Evolutionary conservation across 2,329 filamentous ascomycete species (phyloP).

Genomic region (Hymenoscyphus fructigenus): DNA sequence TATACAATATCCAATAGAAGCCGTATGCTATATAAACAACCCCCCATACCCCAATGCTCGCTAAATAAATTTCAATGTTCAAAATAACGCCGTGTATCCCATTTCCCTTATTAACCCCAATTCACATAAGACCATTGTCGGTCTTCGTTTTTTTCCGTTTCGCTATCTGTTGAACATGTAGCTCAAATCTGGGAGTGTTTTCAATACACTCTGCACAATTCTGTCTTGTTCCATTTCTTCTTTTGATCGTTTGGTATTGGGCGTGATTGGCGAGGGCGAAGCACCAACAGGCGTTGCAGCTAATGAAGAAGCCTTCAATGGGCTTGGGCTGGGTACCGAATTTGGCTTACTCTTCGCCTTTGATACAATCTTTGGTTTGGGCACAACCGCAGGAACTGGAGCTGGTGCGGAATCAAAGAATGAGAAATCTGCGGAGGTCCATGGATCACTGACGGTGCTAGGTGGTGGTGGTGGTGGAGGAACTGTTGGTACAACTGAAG

Average conservation of each 20-base stretch:
- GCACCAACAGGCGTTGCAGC: too few species aligned
- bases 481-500: not conserved
- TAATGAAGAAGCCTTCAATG: not conserved
- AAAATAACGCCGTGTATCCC: not conserved
- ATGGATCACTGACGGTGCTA: constrained; percentile 29
- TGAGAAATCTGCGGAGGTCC: constrained; percentile 39
- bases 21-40: not conserved
- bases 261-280: not conserved
- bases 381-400: constrained; percentile 10
- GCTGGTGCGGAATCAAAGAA: constrained; percentile 34
- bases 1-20: constrained; percentile 13
- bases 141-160: not conserved
- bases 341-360: not conserved
- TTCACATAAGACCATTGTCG: not conserved
- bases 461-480: constrained; percentile 4
- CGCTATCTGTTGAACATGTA: constrained; percentile 38
- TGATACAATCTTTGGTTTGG: constrained; percentile 11
- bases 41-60: not conserved
- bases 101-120: not conserved
- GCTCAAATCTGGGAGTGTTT: constrained; percentile 36
- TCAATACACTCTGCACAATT: constrained; percentile 35
- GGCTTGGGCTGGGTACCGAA: constrained; percentile 7
- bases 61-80: constrained; percentile 1
- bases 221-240: constrained; percentile 36
- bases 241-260: constrained; percentile 21